These are phyloP conservation scores for Astragalus membranaceus DNA, from an alignment of 306 rosid genomes.

Conservation along the genomic window DNA sequence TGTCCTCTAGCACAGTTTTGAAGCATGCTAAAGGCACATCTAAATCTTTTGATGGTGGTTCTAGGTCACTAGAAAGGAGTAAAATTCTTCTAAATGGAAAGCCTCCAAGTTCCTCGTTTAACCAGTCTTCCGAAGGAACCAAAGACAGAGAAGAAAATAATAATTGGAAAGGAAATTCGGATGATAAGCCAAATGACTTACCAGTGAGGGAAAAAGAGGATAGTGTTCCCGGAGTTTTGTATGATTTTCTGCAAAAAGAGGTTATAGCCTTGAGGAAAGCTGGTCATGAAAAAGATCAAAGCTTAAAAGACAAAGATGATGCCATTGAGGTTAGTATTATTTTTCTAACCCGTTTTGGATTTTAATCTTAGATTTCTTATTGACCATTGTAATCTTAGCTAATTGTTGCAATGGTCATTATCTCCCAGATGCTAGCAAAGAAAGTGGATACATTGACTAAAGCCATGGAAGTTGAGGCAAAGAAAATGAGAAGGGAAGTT, in stretches of 20 bases:
- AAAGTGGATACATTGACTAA: slow-evolving; percentile 96
- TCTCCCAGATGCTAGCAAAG: slow-evolving; percentile 84
- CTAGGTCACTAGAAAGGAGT: slow-evolving; percentile 88
- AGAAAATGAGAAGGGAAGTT: slow-evolving; percentile 98
- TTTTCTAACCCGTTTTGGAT: slow-evolving; percentile 7
- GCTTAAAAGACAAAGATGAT: slow-evolving; percentile 94
- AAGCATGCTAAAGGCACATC: slow-evolving; percentile 97
- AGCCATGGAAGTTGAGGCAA: slow-evolving; percentile 99
- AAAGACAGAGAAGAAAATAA: slow-evolving; percentile 47
- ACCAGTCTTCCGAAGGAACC: slow-evolving; percentile 70
- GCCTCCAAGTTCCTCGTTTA: slow-evolving; percentile 59
- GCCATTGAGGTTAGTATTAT: slow-evolving; percentile 75
- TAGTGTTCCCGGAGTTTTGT: slow-evolving; percentile 76
- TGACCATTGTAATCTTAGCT: background rate
- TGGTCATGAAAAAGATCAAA: slow-evolving; percentile 96
- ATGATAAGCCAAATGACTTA: slow-evolving; percentile 73
- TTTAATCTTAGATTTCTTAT: slow-evolving; percentile 1
- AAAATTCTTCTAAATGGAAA: slow-evolving; percentile 73
- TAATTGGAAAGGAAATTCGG: slow-evolving; percentile 71
- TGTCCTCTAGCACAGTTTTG: slow-evolving; percentile 73
- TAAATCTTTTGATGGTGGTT: slow-evolving; percentile 96
- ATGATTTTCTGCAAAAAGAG: slow-evolving; percentile 96
- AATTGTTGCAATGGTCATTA: slow-evolving; percentile 19
- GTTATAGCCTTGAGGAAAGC: slow-evolving; percentile 82
- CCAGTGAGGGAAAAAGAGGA: slow-evolving; percentile 58